Base-by-base conservation (phyloP, 2,329 filamentous ascomycete genomes). In the Rutstroemia sp. region DNA sequence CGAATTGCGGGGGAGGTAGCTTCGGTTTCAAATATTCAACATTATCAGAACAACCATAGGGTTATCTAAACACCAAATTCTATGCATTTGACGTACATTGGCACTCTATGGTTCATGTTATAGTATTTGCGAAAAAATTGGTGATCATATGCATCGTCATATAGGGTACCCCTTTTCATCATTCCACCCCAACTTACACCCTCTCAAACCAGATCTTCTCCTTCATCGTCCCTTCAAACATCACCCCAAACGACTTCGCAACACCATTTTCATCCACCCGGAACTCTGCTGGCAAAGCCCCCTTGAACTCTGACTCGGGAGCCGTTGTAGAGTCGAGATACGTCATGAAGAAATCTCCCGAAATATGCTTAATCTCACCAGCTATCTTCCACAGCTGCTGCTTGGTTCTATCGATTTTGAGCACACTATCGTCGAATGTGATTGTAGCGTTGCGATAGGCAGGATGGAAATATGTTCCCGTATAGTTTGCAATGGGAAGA, bases 391-490 rank as follows among this genome's bases (percentile, higher is more conserved):
- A 64, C 2, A 46, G 12, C 42, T 46, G 42, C n/a, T 46, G 42
- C 19, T 56, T 21, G 0, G 25, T 17, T 19, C 60, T 38, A 23
- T 60, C 27, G 49, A 52, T 50, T 17, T 49, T 19, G 3, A 57
- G 42, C n/a, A 27, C 23, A 16, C 21, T 16, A 5, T 49, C 48
- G 21, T 57, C 48, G n/a, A 55, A 19, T 23, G 38, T 14, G 45
- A 69, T 25, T 6, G 62, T 68, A 5, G 67, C 25, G 51, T 65
- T 64, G 27, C 58, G 63, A 64, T 78, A 78, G 3, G 70, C 75
- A 1, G 71, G 69, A 53, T 78, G 70, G 58, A 65, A 72, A 60
- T 78, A 80, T 1, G 68, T 73, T 3, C 77, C 77, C 1, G 64
- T 61, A 58, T 73, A 73, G 38, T 64, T 63, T 16, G 63, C 57